Percentiles rank a stretch among this genome's conserved stretches.
Conservation (phyloP, 345 rosid genomes). For the Brassica incana region DNA sequence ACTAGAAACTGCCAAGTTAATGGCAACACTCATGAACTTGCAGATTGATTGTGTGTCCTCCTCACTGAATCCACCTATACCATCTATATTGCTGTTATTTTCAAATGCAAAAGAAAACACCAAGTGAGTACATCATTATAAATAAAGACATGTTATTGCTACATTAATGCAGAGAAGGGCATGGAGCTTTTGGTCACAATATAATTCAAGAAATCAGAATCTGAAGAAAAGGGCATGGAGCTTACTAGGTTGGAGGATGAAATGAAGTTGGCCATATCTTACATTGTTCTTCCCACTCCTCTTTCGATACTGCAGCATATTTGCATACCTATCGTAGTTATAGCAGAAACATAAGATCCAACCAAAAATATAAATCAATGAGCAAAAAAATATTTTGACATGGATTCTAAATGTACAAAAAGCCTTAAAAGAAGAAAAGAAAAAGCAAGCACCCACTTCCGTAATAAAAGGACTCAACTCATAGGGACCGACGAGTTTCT, state of each 20-base stretch:
- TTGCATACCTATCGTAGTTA: constrained; percentile 53
- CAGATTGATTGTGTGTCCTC: constrained; percentile 56
- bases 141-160: constrained; percentile 2
- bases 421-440: constrained; percentile 12
- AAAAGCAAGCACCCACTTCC: constrained; percentile 63
- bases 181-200: background rate
- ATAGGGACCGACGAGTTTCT: constrained; percentile 57
- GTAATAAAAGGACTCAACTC: constrained; percentile 78
- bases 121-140: background rate
- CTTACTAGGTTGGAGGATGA: constrained; percentile 93
- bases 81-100: constrained; percentile 64
- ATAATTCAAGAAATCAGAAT: background rate
- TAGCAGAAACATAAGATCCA: background rate
- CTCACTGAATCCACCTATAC: constrained; percentile 74
- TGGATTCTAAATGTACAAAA: background rate
- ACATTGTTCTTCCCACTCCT: constrained; percentile 90
- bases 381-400: background rate
- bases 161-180: background rate
- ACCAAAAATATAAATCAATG: background rate
- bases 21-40: constrained; percentile 60
- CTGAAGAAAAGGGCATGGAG: constrained; percentile 23
- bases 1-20: constrained; percentile 62
- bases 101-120: background rate
- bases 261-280: constrained; percentile 95
- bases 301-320: constrained; percentile 72